These are phyloP conservation scores for Eutrema salsugineum DNA, from an alignment of 441 rosid species.

Conservation along the genomic window DNA sequence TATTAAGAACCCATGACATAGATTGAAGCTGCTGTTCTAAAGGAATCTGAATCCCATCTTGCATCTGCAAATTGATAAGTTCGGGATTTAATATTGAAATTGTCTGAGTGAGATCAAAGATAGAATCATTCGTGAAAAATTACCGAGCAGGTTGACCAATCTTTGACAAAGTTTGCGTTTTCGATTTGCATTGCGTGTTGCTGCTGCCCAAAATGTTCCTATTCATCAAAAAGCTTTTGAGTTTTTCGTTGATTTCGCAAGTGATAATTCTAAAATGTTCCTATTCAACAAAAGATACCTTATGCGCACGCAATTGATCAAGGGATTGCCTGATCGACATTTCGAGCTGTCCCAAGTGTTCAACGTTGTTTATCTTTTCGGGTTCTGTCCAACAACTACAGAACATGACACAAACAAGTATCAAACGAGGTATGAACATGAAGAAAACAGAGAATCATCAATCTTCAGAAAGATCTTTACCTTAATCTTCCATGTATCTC, in stretches of 20 bases:
- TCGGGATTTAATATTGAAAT: neutral
- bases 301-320: conserved; percentile 52
- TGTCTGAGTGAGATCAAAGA: neutral
- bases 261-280: too few relatives aligned
- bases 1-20: conserved; percentile 63
- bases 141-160: conserved; percentile 26
- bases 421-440: neutral
- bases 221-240: conserved; percentile 11
- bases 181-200: conserved; percentile 60
- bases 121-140: conserved; percentile 12
- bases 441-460: conserved; percentile 1
- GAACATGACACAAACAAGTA: conserved; percentile 37
- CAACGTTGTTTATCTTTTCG: conserved; percentile 57
- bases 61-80: conserved; percentile 40
- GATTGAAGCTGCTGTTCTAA: conserved; percentile 72
- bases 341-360: conserved; percentile 67
- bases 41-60: conserved; percentile 59
- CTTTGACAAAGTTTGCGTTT: conserved; percentile 58
- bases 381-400: conserved; percentile 67
- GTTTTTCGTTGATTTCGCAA: neutral
- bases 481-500: conserved; percentile 58
- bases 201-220: conserved; percentile 72
- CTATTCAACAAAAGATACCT: conserved; percentile 55
- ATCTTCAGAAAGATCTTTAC: conserved; percentile 4
- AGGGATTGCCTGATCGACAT: conserved; percentile 61